phyloP scores from a whole-genome alignment of 1,284 basidiomycete species.

The Moniliophthora roreri region DNA sequence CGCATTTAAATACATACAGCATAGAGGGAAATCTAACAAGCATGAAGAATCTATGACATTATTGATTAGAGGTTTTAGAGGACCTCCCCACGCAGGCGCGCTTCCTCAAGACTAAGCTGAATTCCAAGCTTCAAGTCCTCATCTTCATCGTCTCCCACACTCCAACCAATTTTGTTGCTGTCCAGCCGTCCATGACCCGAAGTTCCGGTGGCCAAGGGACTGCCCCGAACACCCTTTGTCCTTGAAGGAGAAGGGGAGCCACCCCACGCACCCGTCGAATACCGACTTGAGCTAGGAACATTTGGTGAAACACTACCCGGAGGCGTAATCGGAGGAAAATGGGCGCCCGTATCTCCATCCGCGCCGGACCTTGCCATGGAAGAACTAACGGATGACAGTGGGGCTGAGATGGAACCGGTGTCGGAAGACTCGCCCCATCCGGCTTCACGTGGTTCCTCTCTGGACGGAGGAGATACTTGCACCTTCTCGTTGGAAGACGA shows the following conservation, averaged over 20 bases:
- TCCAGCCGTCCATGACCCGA: neutral
- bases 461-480: conserved; percentile 34
- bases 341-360: neutral
- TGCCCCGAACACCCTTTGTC: neutral
- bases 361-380: conserved; percentile 16
- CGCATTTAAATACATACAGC: no score
- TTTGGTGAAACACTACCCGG: neutral
- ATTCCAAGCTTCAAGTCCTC: conserved; percentile 14
- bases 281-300: neutral
- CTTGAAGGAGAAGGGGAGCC: neutral
- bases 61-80: neutral
- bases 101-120: conserved; percentile 14
- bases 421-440: conserved; percentile 21
- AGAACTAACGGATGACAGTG: conserved; percentile 7
- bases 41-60: no score
- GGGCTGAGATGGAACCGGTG: conserved; percentile 6
- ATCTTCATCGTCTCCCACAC: conserved; percentile 11
- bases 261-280: neutral
- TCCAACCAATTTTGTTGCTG: neutral
- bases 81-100: neutral
- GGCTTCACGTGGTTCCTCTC: conserved; percentile 43
- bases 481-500: conserved; percentile 40
- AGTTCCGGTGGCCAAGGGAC: neutral
- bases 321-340: no score
- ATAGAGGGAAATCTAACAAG: no score